A percentile compares a stretch with the other conserved stretches of the same genome.
phyloP scores from a whole-genome alignment of 1,284 basidiomycete species.

The Trichosporon inkin region DNA sequence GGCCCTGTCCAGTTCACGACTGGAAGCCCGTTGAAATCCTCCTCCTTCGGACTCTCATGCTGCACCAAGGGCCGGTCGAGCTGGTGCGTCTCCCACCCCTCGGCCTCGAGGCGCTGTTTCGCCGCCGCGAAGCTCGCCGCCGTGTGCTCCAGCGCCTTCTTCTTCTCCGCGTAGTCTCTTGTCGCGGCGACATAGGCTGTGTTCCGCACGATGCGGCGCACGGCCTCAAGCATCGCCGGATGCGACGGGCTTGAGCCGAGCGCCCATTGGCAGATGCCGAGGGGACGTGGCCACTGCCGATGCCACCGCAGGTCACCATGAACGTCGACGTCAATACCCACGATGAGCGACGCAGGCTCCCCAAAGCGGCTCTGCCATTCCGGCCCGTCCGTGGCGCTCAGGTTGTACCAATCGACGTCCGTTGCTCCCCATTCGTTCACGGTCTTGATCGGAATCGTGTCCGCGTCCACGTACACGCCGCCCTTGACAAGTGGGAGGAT shows the following conservation, averaged over 20 bases:
- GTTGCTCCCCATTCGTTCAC: constrained; percentile 43
- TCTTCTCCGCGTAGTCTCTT: not conserved
- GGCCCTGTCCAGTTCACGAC: constrained; percentile 39
- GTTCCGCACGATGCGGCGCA: constrained; percentile 43
- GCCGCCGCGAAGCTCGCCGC: not conserved
- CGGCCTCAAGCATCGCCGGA: constrained; percentile 49
- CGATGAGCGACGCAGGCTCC: constrained; percentile 33
- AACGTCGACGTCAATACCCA: constrained; percentile 50
- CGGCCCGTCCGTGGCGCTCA: constrained; percentile 32
- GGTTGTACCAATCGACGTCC: constrained; percentile 31
- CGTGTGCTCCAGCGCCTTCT: not conserved
- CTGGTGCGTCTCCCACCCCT: constrained; percentile 2
- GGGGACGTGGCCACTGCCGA: constrained; percentile 38
- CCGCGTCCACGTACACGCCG: constrained; percentile 50
- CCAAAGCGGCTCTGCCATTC: constrained; percentile 28
- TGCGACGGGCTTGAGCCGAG: constrained; percentile 45
- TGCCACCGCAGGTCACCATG: constrained; percentile 34
- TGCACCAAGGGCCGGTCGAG: not conserved
- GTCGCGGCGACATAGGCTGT: constrained; percentile 20
- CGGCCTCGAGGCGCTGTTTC: constrained; percentile 19
- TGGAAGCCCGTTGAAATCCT: not conserved
- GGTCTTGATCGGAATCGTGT: constrained; percentile 29
- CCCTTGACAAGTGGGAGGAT: constrained; percentile 49
- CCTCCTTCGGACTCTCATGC: not conserved
- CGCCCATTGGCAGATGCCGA: constrained; percentile 51